phyloP scores from a whole-genome alignment of 2,329 filamentous ascomycete genomes.

The Colletotrichum sp. region DNA sequence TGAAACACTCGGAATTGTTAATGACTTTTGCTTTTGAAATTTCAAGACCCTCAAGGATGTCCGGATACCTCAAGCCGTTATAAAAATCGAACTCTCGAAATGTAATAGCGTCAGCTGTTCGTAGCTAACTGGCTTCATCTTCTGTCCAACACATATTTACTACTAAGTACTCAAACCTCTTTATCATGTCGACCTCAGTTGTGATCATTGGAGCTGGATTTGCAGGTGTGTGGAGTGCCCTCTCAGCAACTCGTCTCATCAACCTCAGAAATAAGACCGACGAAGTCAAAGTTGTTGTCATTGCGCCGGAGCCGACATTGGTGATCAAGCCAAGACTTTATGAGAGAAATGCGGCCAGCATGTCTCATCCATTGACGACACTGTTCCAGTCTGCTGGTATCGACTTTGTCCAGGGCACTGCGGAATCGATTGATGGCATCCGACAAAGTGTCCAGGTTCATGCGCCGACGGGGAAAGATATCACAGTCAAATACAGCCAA shows the following conservation, averaged over 20 bases:
- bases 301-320: constrained; percentile 36
- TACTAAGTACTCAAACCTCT: too few species aligned
- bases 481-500: constrained; percentile 32
- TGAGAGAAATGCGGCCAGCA: constrained; percentile 30
- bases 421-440: constrained; percentile 24
- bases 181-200: constrained; percentile 13
- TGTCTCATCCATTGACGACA: constrained; percentile 24
- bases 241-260: constrained; percentile 37
- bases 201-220: constrained; percentile 37
- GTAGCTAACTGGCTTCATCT: not conserved
- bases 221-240: constrained; percentile 40
- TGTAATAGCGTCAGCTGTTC: not conserved
- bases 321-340: constrained; percentile 39
- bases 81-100: not conserved
- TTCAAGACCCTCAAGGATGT: not conserved
- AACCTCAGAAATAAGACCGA: constrained; percentile 22
- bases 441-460: constrained; percentile 21
- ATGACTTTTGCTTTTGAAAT: not conserved
- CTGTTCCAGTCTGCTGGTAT: constrained; percentile 33
- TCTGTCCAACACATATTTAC: not conserved
- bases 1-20: not conserved
- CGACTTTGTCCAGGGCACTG: constrained; percentile 29
- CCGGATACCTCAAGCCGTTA: not conserved
- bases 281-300: constrained; percentile 32
- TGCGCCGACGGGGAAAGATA: not conserved